phyloP scores from a whole-genome alignment of 306 rosid species.

The Rubus idaeus region DNA sequence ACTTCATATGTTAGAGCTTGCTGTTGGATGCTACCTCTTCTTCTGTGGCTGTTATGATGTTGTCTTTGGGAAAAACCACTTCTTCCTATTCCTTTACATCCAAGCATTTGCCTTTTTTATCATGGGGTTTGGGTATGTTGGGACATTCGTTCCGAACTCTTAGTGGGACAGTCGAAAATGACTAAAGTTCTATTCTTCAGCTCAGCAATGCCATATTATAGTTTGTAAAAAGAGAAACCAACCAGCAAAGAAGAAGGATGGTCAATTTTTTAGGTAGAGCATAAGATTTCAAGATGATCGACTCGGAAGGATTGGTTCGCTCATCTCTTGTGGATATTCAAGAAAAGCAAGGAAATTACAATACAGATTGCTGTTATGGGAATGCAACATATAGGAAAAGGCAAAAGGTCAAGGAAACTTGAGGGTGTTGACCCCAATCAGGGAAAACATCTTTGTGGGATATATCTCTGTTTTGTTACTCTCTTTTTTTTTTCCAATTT shows the following conservation, averaged over 20 bases:
- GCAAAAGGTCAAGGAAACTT: slow-evolving; percentile 17
- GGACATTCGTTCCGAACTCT: slow-evolving; percentile 71
- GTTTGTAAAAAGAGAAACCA: slow-evolving; percentile 28
- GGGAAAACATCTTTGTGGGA: slow-evolving; percentile 36
- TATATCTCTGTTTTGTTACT: slow-evolving; percentile 19
- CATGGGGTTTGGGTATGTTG: slow-evolving; percentile 76
- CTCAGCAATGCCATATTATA: slow-evolving; percentile 19
- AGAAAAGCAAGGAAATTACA: slow-evolving; percentile 41
- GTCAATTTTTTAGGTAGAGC: slow-evolving; percentile 47
- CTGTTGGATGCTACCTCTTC: slow-evolving; percentile 65
- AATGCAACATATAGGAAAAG: slow-evolving; percentile 32
- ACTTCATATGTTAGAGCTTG: slow-evolving; percentile 63
- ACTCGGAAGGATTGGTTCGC: slow-evolving; percentile 35
- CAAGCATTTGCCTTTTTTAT: slow-evolving; percentile 74
- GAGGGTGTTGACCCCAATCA: slow-evolving; percentile 19
- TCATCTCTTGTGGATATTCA: slow-evolving; percentile 53
- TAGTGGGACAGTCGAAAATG: slow-evolving; percentile 25
- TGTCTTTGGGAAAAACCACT: slow-evolving; percentile 60
- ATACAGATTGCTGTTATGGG: slow-evolving; percentile 34
- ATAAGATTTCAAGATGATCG: slow-evolving; percentile 37
- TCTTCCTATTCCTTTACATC: slow-evolving; percentile 61
- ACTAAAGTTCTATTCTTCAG: slow-evolving; percentile 19
- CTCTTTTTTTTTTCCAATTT: slow-evolving; percentile 2
- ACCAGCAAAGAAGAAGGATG: slow-evolving; percentile 25
- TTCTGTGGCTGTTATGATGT: slow-evolving; percentile 67